These are phyloP conservation scores for Cordyceps tenuipes DNA, from an alignment of 2,329 filamentous ascomycete species.

Conservation along the genomic window DNA sequence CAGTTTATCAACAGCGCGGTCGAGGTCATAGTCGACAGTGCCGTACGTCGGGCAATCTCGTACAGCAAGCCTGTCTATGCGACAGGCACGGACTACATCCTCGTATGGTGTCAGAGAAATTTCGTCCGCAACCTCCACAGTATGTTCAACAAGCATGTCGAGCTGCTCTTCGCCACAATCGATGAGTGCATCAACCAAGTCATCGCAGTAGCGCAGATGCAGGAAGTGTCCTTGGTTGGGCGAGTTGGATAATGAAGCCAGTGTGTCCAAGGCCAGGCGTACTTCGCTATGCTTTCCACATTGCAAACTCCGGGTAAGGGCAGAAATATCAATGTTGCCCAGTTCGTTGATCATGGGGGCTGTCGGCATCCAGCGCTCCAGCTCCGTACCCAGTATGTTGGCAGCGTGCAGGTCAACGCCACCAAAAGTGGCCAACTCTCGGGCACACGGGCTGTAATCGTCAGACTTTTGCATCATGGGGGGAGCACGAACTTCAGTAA, in stretches of 20 bases:
- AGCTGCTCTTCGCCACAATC: slow-evolving; percentile 88
- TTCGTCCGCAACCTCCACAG: slow-evolving; percentile 77
- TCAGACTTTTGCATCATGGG: slow-evolving; percentile 38
- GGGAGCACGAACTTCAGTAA: slow-evolving; percentile 20
- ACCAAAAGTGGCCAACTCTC: slow-evolving; percentile 54
- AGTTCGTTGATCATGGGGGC: slow-evolving; percentile 69
- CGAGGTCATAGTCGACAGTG: slow-evolving; percentile 68
- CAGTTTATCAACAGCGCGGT: slow-evolving; percentile 76
- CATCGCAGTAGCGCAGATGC: slow-evolving; percentile 68
- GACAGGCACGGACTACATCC: slow-evolving; percentile 73
- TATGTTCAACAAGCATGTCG: slow-evolving; percentile 74
- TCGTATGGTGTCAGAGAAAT: slow-evolving; percentile 80
- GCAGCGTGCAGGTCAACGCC: slow-evolving; percentile 63
- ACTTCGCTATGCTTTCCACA: slow-evolving; percentile 85
- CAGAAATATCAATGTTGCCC: slow-evolving; percentile 82
- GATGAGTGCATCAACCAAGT: slow-evolving; percentile 77
- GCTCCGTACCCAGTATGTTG: slow-evolving; percentile 54
- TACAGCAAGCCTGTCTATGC: slow-evolving; percentile 62
- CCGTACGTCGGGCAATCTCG: slow-evolving; percentile 68
- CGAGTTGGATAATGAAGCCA: slow-evolving; percentile 59
- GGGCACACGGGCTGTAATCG: slow-evolving; percentile 47
- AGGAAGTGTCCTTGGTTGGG: slow-evolving; percentile 56
- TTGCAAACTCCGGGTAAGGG: slow-evolving; percentile 80
- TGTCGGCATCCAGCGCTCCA: slow-evolving; percentile 63
- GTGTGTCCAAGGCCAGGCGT: slow-evolving; percentile 77